These are phyloP conservation scores for Blastobotrys mokoenaii DNA, from an alignment of 805 yeast species.

Conservation along the genomic window DNA sequence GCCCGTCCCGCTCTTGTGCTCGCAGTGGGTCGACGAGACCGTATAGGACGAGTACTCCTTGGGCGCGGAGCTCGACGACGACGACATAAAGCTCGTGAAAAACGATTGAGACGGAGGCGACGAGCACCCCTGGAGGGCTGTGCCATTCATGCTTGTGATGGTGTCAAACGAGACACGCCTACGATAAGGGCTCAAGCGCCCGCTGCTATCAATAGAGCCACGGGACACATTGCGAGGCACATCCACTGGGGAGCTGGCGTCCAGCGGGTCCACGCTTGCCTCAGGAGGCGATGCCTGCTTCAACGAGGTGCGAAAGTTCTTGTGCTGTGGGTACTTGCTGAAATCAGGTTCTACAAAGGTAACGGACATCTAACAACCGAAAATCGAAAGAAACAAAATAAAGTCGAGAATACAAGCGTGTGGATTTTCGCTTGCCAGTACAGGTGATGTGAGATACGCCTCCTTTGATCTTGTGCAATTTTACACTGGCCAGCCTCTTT, in stretches of 20 bases:
- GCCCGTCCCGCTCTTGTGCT: slow-evolving; percentile 3
- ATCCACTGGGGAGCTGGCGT: background rate
- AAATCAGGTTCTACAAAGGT: slow-evolving; percentile 17
- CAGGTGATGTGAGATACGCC: too few relatives aligned
- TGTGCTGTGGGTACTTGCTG: slow-evolving; percentile 9
- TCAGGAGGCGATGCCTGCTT: background rate
- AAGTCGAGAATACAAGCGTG: too few relatives aligned
- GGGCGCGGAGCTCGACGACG: slow-evolving; percentile 1
- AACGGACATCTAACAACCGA: slow-evolving; percentile 10
- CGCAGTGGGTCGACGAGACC: slow-evolving; percentile 16
- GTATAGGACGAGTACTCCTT: slow-evolving; percentile 12
- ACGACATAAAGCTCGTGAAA: slow-evolving; percentile 1
- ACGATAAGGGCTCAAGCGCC: background rate
- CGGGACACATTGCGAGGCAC: background rate
- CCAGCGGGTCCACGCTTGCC: background rate
- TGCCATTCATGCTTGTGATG: slow-evolving; percentile 5
- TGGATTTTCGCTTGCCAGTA: too few relatives aligned
- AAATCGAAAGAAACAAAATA: too few relatives aligned
- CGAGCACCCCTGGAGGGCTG: slow-evolving; percentile 1
- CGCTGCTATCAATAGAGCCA: background rate
- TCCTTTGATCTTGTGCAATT: too few relatives aligned
- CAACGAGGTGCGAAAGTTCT: background rate
- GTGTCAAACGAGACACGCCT: slow-evolving; percentile 17
- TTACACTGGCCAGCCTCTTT: too few relatives aligned
- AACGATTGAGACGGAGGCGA: slow-evolving; percentile 1